Evolutionary conservation across 2,329 filamentous ascomycete genomes (phyloP).

Genomic region (Byssothecium circinans): DNA sequence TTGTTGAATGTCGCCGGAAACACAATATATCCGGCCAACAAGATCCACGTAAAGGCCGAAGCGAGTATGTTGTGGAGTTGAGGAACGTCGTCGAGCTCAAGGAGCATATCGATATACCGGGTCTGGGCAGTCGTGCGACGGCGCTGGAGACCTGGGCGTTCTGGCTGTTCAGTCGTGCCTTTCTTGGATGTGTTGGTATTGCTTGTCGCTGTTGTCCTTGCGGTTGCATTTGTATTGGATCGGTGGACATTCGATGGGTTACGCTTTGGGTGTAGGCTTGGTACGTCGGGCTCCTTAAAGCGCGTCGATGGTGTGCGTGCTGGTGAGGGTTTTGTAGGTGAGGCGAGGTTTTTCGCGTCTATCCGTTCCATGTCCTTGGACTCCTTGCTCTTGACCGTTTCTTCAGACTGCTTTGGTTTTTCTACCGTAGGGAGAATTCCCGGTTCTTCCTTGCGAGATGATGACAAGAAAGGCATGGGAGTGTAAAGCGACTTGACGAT

Average conservation of each 20-base stretch:
- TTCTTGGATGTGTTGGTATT: not conserved
- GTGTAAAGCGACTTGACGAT: not conserved
- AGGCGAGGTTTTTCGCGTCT: slow-evolving; percentile 3
- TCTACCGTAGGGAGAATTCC: not conserved
- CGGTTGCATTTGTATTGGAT: not conserved
- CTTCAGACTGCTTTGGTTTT: slow-evolving; percentile 1
- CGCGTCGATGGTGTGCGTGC: slow-evolving; percentile 22
- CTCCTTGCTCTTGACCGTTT: slow-evolving; percentile 1
- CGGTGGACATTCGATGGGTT: slow-evolving; percentile 1
- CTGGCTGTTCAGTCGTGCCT: not conserved
- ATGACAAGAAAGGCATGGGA: slow-evolving; percentile 4
- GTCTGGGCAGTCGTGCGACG: slow-evolving; percentile 31
- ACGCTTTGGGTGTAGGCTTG: slow-evolving; percentile 4
- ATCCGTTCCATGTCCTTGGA: slow-evolving; percentile 6
- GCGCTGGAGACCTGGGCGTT: slow-evolving; percentile 23
- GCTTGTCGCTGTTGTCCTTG: not conserved
- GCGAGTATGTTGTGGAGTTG: slow-evolving; percentile 53
- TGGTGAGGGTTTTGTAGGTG: slow-evolving; percentile 10
- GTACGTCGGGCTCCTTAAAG: slow-evolving; percentile 14
- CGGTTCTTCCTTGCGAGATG: not conserved
- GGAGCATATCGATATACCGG: slow-evolving; percentile 48
- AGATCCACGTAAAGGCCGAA: slow-evolving; percentile 51
- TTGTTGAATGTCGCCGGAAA: slow-evolving; percentile 57
- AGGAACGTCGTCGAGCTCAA: slow-evolving; percentile 51
- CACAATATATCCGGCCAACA: slow-evolving; percentile 57